Conservation (phyloP, 192 early-diverging fungal genomes). For the Entomortierella lignicola region DNA sequence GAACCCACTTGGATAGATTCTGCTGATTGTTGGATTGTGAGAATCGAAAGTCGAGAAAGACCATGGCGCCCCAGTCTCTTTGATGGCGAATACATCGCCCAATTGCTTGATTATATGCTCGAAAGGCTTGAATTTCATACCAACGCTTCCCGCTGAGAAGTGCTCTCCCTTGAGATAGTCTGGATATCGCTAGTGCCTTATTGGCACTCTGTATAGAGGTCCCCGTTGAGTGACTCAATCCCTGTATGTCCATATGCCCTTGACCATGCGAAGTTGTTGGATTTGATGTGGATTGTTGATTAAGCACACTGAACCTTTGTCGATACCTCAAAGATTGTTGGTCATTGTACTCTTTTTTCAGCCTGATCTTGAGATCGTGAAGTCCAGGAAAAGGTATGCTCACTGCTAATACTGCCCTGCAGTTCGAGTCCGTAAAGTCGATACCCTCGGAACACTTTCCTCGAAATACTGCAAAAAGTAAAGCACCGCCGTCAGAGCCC, state of each 20-base stretch:
- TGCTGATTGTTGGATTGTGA: slow-evolving; percentile 53
- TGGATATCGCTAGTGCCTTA: neutral
- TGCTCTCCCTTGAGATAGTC: neutral
- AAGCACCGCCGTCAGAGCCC: slow-evolving; percentile 54
- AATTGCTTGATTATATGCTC: slow-evolving; percentile 74
- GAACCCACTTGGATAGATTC: slow-evolving; percentile 78
- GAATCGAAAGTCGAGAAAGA: slow-evolving; percentile 68
- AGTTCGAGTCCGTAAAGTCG: slow-evolving; percentile 75
- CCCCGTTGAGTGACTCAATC: slow-evolving; percentile 22
- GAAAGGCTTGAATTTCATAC: slow-evolving; percentile 72
- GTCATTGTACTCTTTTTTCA: slow-evolving; percentile 57
- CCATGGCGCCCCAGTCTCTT: slow-evolving; percentile 74
- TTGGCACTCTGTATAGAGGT: neutral
- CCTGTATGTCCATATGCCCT: slow-evolving; percentile 13
- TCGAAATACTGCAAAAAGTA: slow-evolving; percentile 78
- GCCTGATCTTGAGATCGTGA: slow-evolving; percentile 67
- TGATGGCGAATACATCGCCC: slow-evolving; percentile 70
- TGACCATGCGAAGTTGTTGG: neutral
- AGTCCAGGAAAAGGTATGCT: slow-evolving; percentile 70
- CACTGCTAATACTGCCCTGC: slow-evolving; percentile 72
- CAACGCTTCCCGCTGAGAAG: slow-evolving; percentile 63
- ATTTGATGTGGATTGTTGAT: no score
- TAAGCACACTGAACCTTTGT: neutral
- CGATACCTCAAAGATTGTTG: slow-evolving; percentile 4
- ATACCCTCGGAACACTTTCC: slow-evolving; percentile 82